Percentiles rank a stretch among this genome's conserved stretches.
phyloP scores from a whole-genome alignment of 1,139 yeast species.

The Yamadazyma atmosphaerica region DNA sequence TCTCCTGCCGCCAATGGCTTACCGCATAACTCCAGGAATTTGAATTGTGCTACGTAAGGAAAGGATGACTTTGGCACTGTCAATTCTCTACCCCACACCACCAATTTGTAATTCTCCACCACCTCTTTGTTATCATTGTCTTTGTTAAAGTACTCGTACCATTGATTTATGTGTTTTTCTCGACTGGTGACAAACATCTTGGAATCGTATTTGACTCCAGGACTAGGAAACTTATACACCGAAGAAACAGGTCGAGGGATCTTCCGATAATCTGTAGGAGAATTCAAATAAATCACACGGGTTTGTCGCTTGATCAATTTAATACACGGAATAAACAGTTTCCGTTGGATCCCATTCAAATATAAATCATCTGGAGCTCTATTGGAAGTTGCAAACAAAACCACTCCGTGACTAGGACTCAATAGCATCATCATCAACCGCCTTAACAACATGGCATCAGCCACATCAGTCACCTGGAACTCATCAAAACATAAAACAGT shows the following conservation, averaged over 20 bases:
- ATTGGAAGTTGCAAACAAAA: conserved; percentile 90
- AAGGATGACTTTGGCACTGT: conserved; percentile 74
- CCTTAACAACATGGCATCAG: conserved; percentile 94
- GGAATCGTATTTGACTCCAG: conserved; percentile 56
- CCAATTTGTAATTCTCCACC: conserved; percentile 38
- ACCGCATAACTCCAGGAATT: conserved; percentile 85
- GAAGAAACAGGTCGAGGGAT: conserved; percentile 80
- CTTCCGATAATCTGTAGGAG: conserved; percentile 92
- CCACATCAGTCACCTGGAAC: conserved; percentile 95
- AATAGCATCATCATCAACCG: conserved; percentile 65
- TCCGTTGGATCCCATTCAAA: conserved; percentile 90
- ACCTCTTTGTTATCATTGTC: conserved; percentile 35
- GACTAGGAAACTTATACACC: conserved; percentile 75
- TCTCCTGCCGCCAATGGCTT: conserved; percentile 93
- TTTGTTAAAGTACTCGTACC: conserved; percentile 76
- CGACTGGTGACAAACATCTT: conserved; percentile 55
- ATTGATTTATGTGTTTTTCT: conserved; percentile 61
- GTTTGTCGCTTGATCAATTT: conserved; percentile 72
- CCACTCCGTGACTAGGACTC: conserved; percentile 73
- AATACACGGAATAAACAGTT: conserved; percentile 88
- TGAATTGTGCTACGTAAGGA: conserved; percentile 83
- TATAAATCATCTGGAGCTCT: conserved; percentile 93
- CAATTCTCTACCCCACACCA: conserved; percentile 88
- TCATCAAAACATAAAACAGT: conserved; percentile 92
- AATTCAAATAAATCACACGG: conserved; percentile 75